Percentiles rank a stretch among this genome's conserved stretches.
phyloP scores from a whole-genome alignment of 2,329 filamentous ascomycete species.

The Cryphonectria radicalis region DNA sequence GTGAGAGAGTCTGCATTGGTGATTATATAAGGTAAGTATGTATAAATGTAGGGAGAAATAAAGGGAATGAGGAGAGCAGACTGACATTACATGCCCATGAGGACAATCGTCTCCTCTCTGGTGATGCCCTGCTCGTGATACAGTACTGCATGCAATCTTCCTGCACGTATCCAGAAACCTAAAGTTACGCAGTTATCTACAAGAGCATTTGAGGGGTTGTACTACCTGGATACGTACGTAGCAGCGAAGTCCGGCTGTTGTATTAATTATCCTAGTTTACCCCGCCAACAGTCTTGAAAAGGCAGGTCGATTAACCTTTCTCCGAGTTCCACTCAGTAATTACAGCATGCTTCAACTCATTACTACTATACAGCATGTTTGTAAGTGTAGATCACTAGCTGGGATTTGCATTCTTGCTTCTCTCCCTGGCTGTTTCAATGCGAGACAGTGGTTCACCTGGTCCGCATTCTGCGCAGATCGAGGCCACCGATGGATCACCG shows the following conservation, averaged over 20 bases:
- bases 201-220: background rate
- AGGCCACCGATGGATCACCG: background rate
- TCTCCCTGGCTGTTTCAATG: background rate
- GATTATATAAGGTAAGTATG: background rate
- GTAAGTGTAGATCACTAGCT: slow-evolving; percentile 19
- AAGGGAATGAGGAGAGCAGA: background rate
- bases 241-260: background rate
- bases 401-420: background rate
- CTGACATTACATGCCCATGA: background rate
- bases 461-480: background rate
- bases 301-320: slow-evolving; percentile 21
- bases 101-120: background rate
- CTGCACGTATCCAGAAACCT: background rate
- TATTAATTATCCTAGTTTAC: slow-evolving; percentile 10
- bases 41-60: too few species aligned
- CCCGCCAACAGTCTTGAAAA: slow-evolving; percentile 14
- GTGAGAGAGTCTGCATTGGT: background rate
- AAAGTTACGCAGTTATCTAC: background rate
- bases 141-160: background rate
- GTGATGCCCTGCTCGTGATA: background rate
- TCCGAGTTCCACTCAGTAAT: background rate
- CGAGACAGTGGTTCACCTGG: background rate
- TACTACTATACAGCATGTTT: too few species aligned
- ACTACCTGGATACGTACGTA: background rate
- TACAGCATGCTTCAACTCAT: background rate